Base-by-base conservation (phyloP, 2,329 filamentous ascomycete genomes). In the Coniochaeta sp. region DNA sequence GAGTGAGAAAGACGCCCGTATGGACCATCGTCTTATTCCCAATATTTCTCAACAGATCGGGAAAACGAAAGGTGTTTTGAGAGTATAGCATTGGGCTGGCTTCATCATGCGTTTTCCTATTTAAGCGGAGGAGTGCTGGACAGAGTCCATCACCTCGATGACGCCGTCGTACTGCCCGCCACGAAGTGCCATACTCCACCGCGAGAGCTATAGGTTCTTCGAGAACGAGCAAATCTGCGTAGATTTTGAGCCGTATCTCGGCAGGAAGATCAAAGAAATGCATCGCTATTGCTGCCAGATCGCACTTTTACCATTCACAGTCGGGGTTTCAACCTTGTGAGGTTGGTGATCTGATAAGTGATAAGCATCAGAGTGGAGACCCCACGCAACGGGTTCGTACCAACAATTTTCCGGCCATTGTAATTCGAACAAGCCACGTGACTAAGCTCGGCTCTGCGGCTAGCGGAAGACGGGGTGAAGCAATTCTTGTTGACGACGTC, bases 401-500 rank as follows among this genome's bases (percentile, higher is more conserved):
- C 31, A 52, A 52, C 14, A 28, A 28, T 52, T 28, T 24, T 31
- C 47, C 47, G 47, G 16, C 24, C 47, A 31, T 31, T 31, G 44
- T 17, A n/a, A 52, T n/a, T n/a, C n/a, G n/a, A 31, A 5, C 43
- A 14, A 6, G 12, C 47, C 58, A 59, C 58, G 43, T 59, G 58
- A 36, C 40, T 24, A 28, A 34, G 58, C 34, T 57, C 54, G 54
- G 54, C 44, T 57, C 54, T 57, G 54, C 60, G 57, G 61, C 60
- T 60, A 56, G 58, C 61, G 59, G 67, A 70, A 65, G 67, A 67
- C 65, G 65, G 62, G 64, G 64, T 61, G 61, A 58, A 68, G 64
- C 65, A 68, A 81, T 81, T 81, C 76, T 73, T 75, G 72, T 71
- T 70, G 73, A 74, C 74, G 77, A 75, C 74, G 68, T 69, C 68